phyloP scores from a whole-genome alignment of 2,329 filamentous ascomycete genomes.

The Metarhizium guizhouense region DNA sequence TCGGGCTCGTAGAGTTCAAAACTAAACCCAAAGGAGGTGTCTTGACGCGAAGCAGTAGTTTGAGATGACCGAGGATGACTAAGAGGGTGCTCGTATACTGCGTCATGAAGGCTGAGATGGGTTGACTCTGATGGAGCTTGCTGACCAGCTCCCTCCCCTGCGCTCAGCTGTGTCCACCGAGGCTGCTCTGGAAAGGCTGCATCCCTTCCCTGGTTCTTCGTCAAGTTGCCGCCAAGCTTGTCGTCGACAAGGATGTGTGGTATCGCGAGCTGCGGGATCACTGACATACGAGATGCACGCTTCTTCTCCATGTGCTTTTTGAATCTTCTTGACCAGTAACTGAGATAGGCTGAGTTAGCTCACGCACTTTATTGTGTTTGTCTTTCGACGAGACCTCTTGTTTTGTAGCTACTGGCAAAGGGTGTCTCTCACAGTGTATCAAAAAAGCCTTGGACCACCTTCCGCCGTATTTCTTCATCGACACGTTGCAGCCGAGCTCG shows the following conservation, averaged over 20 bases:
- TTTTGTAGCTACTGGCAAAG: not conserved
- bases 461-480: slow-evolving; percentile 85
- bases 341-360: slow-evolving; percentile 14
- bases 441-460: slow-evolving; percentile 90
- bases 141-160: slow-evolving; percentile 6
- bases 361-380: not conserved
- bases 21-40: slow-evolving; percentile 47
- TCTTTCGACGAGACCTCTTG: not conserved
- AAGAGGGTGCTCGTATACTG: slow-evolving; percentile 36
- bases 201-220: not conserved
- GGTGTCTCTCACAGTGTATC: slow-evolving; percentile 61
- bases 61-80: slow-evolving; percentile 42
- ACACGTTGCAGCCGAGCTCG: slow-evolving; percentile 86
- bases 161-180: slow-evolving; percentile 9
- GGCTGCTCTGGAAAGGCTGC: not conserved
- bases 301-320: slow-evolving; percentile 65
- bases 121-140: slow-evolving; percentile 19
- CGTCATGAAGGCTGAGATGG: slow-evolving; percentile 30
- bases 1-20: slow-evolving; percentile 46
- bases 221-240: slow-evolving; percentile 41
- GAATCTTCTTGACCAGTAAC: slow-evolving; percentile 79
- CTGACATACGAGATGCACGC: slow-evolving; percentile 65
- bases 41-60: slow-evolving; percentile 28
- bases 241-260: slow-evolving; percentile 89
- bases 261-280: slow-evolving; percentile 69